Evolutionary conservation across 73 alveolate genomes (phyloP).

Genomic region (Paraurostyla sp.): DNA sequence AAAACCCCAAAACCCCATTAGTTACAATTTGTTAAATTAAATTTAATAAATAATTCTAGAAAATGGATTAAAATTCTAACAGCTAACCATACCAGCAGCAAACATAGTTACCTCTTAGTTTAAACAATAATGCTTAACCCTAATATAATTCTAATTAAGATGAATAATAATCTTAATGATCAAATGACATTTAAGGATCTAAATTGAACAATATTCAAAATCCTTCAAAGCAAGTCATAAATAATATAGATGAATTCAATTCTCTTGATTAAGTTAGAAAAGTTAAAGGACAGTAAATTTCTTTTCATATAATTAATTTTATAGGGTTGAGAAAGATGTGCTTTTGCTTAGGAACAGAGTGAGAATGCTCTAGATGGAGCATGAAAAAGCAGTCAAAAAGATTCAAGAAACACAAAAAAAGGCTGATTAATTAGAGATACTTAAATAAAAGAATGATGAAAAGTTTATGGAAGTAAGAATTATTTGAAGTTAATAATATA

Average conservation of each 20-base stretch:
- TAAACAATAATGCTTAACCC: background rate
- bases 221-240: background rate
- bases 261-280: constrained; percentile 29
- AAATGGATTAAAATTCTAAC: background rate
- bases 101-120: background rate
- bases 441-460: constrained; percentile 4
- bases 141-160: background rate
- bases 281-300: constrained; percentile 28
- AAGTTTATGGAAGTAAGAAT: constrained; percentile 1
- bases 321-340: constrained; percentile 58
- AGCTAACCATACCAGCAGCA: background rate
- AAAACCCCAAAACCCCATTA: constrained; percentile 31
- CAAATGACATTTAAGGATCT: background rate
- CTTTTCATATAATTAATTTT: background rate
- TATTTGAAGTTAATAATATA: background rate
- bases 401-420: constrained; percentile 25
- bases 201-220: too few relatives aligned
- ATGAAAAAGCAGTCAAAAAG: constrained; percentile 45
- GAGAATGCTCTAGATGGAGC: constrained; percentile 39
- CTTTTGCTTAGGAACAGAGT: constrained; percentile 44
- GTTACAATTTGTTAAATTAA: background rate
- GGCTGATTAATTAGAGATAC: constrained; percentile 1
- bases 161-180: background rate
- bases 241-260: background rate
- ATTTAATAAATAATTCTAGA: background rate